These are phyloP conservation scores for Stemphylium vesicarium DNA, from an alignment of 2,329 filamentous ascomycete species.

Conservation along the genomic window DNA sequence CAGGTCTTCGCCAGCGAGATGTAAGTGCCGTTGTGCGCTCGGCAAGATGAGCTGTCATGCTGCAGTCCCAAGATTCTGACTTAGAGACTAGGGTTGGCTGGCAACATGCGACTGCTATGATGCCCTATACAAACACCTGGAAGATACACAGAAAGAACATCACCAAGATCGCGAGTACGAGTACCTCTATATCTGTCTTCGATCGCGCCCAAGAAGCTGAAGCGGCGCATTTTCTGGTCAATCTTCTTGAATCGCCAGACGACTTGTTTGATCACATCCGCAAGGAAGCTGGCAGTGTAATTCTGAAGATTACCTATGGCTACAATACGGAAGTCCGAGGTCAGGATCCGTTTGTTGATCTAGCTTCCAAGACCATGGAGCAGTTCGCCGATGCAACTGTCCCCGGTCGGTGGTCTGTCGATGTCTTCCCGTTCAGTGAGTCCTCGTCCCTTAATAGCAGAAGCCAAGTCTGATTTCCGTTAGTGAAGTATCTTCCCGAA, in stretches of 20 bases:
- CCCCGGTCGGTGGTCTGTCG: conserved; percentile 56
- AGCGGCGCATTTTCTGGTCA: conserved; percentile 30
- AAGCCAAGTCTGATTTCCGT: background rate
- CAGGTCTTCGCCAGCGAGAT: conserved; percentile 28
- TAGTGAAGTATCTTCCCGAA: conserved; percentile 51
- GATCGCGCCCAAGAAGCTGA: conserved; percentile 31
- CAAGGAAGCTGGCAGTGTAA: conserved; percentile 36
- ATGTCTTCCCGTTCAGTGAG: conserved; percentile 53
- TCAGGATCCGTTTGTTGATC: conserved; percentile 53
- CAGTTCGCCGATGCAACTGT: conserved; percentile 51
- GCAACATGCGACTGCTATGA: conserved; percentile 25
- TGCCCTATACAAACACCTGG: conserved; percentile 20
- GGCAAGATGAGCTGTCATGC: conserved; percentile 13
- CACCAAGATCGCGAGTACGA: conserved; percentile 28
- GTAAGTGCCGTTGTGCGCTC: conserved; percentile 7
- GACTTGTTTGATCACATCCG: conserved; percentile 30
- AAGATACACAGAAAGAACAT: conserved; percentile 34
- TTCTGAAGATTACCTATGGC: conserved; percentile 45
- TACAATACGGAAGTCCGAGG: conserved; percentile 52
- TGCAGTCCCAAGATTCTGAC: background rate
- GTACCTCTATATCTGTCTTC: conserved; percentile 24
- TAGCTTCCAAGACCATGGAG: conserved; percentile 50
- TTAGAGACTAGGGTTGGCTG: conserved; percentile 23
- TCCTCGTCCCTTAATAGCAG: background rate
- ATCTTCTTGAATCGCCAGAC: conserved; percentile 24